These are phyloP conservation scores for button mushroom (Agaricus bisporus) DNA, from an alignment of 768 basidiomycete species.

Conservation along the genomic window DNA sequence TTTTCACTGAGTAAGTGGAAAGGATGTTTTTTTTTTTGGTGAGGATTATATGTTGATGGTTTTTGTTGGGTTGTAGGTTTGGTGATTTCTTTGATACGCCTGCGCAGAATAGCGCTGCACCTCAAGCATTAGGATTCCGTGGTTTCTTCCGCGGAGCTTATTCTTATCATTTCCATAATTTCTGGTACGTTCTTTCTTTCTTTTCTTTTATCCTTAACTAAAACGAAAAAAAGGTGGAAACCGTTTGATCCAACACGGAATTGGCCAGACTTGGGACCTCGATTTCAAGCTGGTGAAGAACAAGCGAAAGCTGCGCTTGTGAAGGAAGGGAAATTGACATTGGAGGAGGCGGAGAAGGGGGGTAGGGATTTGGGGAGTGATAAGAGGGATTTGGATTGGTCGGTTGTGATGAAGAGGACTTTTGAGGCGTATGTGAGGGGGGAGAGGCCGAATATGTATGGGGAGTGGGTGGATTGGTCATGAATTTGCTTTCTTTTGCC, in stretches of 20 bases:
- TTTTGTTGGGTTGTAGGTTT: conserved; percentile 43
- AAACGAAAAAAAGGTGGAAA: conserved; percentile 65
- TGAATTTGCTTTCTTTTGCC: not conserved
- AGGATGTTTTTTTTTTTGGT: not conserved
- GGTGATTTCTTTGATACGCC: conserved; percentile 80
- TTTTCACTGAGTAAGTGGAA: conserved; percentile 66
- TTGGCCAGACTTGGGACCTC: conserved; percentile 83
- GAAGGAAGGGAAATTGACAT: conserved; percentile 21
- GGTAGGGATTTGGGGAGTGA: conserved; percentile 29
- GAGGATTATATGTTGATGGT: not conserved
- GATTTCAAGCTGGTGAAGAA: conserved; percentile 72
- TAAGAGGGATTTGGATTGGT: conserved; percentile 80
- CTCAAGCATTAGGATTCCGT: conserved; percentile 79
- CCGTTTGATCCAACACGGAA: conserved; percentile 85
- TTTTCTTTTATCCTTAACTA: not conserved
- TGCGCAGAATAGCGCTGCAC: conserved; percentile 60
- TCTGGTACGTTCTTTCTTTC: conserved; percentile 50
- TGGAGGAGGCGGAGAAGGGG: conserved; percentile 15
- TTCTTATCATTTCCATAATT: conserved; percentile 93
- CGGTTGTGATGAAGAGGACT: conserved; percentile 86
- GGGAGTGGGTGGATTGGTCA: conserved; percentile 57
- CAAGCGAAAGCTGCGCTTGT: conserved; percentile 42
- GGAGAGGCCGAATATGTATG: conserved; percentile 91
- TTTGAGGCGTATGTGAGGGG: conserved; percentile 87
- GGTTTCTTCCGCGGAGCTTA: conserved; percentile 93